A percentile compares a stretch with the other conserved stretches of the same genome.
Conservation (phyloP, 2,329 filamentous ascomycete genomes). For the Diplodia intermedia region DNA sequence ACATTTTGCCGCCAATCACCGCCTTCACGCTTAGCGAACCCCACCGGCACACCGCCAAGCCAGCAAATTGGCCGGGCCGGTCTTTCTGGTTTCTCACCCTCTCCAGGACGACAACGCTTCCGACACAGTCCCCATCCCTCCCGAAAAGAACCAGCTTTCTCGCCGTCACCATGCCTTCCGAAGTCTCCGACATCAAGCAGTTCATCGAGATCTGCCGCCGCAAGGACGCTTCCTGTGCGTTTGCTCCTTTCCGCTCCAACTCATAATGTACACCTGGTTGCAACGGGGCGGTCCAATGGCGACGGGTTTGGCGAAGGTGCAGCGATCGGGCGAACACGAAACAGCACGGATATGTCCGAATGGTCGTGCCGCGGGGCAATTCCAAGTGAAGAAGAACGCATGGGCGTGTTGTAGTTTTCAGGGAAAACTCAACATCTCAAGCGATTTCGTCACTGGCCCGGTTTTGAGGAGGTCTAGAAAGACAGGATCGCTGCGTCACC, state of each 20-base stretch:
- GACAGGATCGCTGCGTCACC: not conserved
- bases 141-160: constrained; percentile 35
- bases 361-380: not conserved
- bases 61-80: constrained; percentile 20
- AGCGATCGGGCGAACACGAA: constrained; percentile 4
- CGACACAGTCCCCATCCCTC: constrained; percentile 28
- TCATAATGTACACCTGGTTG: not conserved
- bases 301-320: constrained; percentile 1
- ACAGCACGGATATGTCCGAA: not conserved
- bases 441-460: not conserved
- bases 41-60: constrained; percentile 22
- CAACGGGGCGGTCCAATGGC: constrained; percentile 6
- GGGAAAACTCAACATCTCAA: not conserved
- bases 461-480: not conserved
- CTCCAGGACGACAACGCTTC: constrained; percentile 23
- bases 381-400: not conserved
- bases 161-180: constrained; percentile 88
- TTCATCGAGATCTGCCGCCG: constrained; percentile 99
- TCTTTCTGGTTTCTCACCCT: constrained; percentile 1
- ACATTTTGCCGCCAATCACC: not conserved
- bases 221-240: constrained; percentile 99
- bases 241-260: constrained; percentile 13
- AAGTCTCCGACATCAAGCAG: constrained; percentile 98
- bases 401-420: not conserved
- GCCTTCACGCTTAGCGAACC: constrained; percentile 17